Conservation (phyloP, 495 filamentous ascomycete species). For the Oidiodendron maius region DNA sequence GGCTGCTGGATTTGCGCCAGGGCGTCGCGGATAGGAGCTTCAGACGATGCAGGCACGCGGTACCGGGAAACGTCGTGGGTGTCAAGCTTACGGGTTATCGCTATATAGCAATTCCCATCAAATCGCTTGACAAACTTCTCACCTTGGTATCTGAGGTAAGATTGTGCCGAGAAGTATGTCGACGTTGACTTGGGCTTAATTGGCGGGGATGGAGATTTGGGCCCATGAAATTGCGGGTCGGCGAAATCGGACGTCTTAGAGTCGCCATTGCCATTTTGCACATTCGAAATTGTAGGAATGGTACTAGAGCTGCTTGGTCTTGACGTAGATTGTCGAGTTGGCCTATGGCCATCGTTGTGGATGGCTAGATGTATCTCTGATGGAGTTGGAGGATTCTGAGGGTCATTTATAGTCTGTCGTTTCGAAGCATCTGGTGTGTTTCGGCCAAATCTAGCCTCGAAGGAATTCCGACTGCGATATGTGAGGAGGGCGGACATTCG, state of each 20-base stretch:
- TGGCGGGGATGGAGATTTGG: neutral
- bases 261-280: conserved; percentile 5
- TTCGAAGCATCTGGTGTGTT: conserved; percentile 83
- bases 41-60: conserved; percentile 13
- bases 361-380: conserved; percentile 85
- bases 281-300: too few relatives aligned
- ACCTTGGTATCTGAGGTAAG: conserved; percentile 96
- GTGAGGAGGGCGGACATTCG: conserved; percentile 95
- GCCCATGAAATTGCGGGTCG: conserved; percentile 75
- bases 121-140: conserved; percentile 95
- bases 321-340: conserved; percentile 26
- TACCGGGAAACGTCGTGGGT: conserved; percentile 85
- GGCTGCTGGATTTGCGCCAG: conserved; percentile 83
- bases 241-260: conserved; percentile 18
- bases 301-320: conserved; percentile 8
- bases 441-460: conserved; percentile 88
- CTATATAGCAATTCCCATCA: conserved; percentile 97
- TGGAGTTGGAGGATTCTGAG: conserved; percentile 54
- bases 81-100: conserved; percentile 97
- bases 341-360: conserved; percentile 91
- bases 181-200: conserved; percentile 38
- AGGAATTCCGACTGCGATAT: conserved; percentile 93
- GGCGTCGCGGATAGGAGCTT: conserved; percentile 56
- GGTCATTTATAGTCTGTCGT: conserved; percentile 70
- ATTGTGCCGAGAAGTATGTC: conserved; percentile 95